Evolutionary conservation across 1,284 basidiomycete species (phyloP), one percentile per base, ranked within the genome.

Genomic region (Trichosporon faecale): DNA sequence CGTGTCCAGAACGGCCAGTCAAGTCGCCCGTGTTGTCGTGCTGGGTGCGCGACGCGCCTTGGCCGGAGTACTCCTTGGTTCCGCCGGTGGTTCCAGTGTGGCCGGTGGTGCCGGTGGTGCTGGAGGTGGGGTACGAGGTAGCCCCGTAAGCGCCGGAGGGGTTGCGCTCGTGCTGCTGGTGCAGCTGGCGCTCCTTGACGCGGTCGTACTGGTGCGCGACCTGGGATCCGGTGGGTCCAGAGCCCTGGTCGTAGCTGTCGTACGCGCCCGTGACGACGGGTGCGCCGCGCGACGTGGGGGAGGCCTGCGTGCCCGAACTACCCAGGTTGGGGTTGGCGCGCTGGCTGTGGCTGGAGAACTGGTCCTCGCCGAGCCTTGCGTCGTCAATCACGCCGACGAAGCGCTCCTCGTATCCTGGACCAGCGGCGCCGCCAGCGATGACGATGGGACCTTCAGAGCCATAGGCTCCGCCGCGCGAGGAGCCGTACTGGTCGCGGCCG

Each of bases 1-100:
- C 57, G 57, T 61, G 57, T 6, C 57, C 57, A 16, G 57, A 61
- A 18, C 57, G 57, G 6, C 57, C 57, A 29, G 57, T 61, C 29
- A 61, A 29, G 57, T 61, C 57, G 57, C 57, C 57, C 16, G 57
- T 61, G 57, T 61, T 61, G 57, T 61, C 57, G 57, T 27, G 57
- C 11, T 61, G 27, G 6, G 57, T 33, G 57, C 57, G 57, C 57
- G 21, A 11, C 5, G 57, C 57, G 29, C 57, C 57, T 29, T 61
- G 57, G 57, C 57, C 57, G 8, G 27, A 16, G 57, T 61, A 61
- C 29, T 61, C 57, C 57, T 61, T 61, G 6, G 57, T 61, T 2
- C 57, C 57, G 29, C 29, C 57, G 21, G 23, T 27, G 44, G 44
- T 46, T n/a, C n/a, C n/a, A n/a, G n/a, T n/a, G n/a, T n/a, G n/a